These are phyloP conservation scores for Thozetella sp. DNA, from an alignment of 495 filamentous ascomycete genomes.

Conservation along the genomic window DNA sequence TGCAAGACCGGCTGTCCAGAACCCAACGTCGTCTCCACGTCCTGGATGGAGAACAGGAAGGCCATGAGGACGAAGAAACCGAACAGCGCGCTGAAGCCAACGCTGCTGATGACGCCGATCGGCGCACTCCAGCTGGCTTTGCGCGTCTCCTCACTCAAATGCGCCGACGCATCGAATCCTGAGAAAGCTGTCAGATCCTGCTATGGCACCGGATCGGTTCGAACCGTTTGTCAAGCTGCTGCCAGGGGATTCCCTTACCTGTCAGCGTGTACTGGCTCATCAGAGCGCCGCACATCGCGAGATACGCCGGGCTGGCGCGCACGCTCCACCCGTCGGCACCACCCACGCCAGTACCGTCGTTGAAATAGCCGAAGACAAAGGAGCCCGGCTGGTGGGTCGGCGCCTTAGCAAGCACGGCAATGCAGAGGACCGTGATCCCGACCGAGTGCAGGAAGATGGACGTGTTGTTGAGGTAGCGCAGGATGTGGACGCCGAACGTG, in stretches of 20 bases:
- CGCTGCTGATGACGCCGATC: conserved; percentile 61
- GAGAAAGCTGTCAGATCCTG: background rate
- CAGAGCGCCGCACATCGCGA: conserved; percentile 55
- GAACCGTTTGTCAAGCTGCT: no score
- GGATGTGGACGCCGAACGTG: conserved; percentile 58
- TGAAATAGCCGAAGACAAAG: conserved; percentile 59
- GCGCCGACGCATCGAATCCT: conserved; percentile 60
- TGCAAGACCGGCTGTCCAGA: conserved; percentile 58
- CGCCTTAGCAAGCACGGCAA: conserved; percentile 63
- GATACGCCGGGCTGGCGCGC: conserved; percentile 40
- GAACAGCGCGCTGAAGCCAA: conserved; percentile 59
- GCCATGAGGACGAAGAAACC: conserved; percentile 64
- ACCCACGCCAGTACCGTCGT: conserved; percentile 55
- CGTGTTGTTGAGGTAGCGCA: conserved; percentile 62
- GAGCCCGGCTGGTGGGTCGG: conserved; percentile 60
- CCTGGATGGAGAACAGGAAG: conserved; percentile 61
- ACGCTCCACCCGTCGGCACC: conserved; percentile 52
- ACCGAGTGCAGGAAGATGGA: conserved; percentile 62
- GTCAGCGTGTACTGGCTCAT: conserved; percentile 58
- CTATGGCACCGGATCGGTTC: conserved; percentile 5
- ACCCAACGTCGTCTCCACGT: conserved; percentile 46
- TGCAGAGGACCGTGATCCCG: conserved; percentile 56
- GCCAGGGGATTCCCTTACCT: no score
- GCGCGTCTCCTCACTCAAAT: conserved; percentile 61
- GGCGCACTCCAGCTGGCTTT: conserved; percentile 63